Conservation (phyloP, 2,329 filamentous ascomycete genomes). For the Elsinoe necatrix region DNA sequence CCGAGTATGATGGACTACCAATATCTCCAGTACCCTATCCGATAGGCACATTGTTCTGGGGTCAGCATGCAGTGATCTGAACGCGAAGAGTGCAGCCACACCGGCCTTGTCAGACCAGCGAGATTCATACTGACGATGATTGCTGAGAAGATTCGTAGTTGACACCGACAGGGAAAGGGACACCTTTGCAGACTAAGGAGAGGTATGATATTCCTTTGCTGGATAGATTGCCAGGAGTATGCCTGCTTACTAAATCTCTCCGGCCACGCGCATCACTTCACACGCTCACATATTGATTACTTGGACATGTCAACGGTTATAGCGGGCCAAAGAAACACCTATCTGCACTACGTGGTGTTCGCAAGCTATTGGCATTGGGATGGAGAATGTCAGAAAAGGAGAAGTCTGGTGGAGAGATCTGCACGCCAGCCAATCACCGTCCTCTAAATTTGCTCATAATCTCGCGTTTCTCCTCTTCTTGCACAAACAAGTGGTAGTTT, state of each 20-base stretch:
- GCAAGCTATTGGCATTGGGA: neutral
- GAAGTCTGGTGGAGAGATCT: constrained; percentile 4
- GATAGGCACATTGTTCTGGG: constrained; percentile 40
- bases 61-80: constrained; percentile 27
- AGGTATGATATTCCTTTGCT: neutral
- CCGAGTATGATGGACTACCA: constrained; percentile 30
- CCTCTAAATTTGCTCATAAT: constrained; percentile 4
- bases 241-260: too few species aligned
- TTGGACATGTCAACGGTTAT: neutral
- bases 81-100: constrained; percentile 35
- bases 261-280: neutral
- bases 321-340: neutral
- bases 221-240: too few species aligned
- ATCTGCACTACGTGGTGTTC: neutral
- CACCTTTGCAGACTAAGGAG: neutral
- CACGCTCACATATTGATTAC: too few species aligned
- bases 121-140: neutral
- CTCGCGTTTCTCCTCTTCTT: constrained; percentile 8
- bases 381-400: neutral
- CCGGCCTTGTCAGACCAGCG: constrained; percentile 36
- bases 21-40: constrained; percentile 41
- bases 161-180: too few species aligned
- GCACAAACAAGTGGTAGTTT: neutral
- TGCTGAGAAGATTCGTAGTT: too few species aligned
- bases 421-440: neutral